Percentiles rank a stretch among this genome's conserved stretches.
Evolutionary conservation across 2,329 filamentous ascomycete genomes (phyloP).

Genomic region (Trematosphaeria pertusa): DNA sequence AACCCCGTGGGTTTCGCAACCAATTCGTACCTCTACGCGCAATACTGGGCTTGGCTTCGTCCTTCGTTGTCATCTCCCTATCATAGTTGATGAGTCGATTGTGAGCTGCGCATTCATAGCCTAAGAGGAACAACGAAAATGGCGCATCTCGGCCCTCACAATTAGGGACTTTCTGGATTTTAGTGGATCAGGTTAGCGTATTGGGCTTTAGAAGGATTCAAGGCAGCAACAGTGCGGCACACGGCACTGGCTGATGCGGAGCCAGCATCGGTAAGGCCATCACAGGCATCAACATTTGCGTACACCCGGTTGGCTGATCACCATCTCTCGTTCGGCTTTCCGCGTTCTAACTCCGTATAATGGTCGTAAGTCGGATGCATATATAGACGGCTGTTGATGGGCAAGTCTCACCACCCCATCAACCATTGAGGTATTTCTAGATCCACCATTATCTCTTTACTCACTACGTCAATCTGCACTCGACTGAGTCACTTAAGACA

Average conservation of each 20-base stretch:
- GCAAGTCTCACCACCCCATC: no score
- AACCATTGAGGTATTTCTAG: not conserved
- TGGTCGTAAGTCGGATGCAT: not conserved
- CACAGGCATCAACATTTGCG: slow-evolving; percentile 7
- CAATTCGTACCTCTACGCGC: not conserved
- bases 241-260: not conserved
- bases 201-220: no score
- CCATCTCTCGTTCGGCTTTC: not conserved
- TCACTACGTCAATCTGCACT: not conserved
- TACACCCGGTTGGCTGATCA: slow-evolving; percentile 1
- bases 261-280: slow-evolving; percentile 1
- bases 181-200: no score
- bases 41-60: no score
- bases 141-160: no score
- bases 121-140: no score
- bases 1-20: no score
- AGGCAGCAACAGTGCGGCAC: not conserved
- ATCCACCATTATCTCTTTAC: not conserved
- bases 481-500: not conserved
- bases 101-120: no score
- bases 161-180: no score
- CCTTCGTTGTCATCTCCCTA: no score
- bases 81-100: no score
- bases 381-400: not conserved
- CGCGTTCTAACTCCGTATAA: slow-evolving; percentile 2